Evolutionary conservation across 345 rosid species (phyloP).

Genomic region (Eucalyptus marginata): DNA sequence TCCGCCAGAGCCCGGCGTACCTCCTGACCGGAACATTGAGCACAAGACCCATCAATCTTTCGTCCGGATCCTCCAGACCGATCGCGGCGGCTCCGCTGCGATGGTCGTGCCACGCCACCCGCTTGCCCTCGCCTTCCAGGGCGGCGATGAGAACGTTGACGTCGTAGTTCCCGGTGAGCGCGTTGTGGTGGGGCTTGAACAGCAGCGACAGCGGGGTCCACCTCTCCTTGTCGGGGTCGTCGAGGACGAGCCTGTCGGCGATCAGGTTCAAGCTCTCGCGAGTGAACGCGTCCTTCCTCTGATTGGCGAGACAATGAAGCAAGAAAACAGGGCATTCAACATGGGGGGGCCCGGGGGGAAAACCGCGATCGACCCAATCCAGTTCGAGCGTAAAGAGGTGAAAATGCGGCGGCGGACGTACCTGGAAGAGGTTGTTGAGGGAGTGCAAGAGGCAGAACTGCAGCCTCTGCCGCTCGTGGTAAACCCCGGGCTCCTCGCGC

Average conservation of each 20-base stretch:
- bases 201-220: conserved; percentile 69
- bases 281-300: conserved; percentile 63
- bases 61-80: conserved; percentile 31
- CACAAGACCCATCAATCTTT: conserved; percentile 52
- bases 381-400: not conserved
- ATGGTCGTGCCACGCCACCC: conserved; percentile 72
- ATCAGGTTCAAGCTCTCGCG: conserved; percentile 46
- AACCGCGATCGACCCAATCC: not conserved
- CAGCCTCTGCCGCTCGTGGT: conserved; percentile 75
- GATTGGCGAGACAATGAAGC: not conserved
- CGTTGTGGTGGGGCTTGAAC: conserved; percentile 76
- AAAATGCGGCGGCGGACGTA: not conserved
- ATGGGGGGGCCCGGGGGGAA: not conserved
- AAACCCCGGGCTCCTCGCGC: conserved; percentile 22
- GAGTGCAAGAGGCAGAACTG: conserved; percentile 83
- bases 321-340: not conserved
- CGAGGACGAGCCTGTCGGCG: conserved; percentile 44
- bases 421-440: conserved; percentile 96
- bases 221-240: conserved; percentile 37
- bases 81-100: conserved; percentile 47
- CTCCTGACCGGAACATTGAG: conserved; percentile 60
- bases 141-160: conserved; percentile 72
- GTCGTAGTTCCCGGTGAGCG: conserved; percentile 78
- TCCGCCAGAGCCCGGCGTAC: conserved; percentile 71
- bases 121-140: conserved; percentile 52